phyloP scores from a whole-genome alignment of 495 filamentous ascomycete species.

The Echria macrotheca region DNA sequence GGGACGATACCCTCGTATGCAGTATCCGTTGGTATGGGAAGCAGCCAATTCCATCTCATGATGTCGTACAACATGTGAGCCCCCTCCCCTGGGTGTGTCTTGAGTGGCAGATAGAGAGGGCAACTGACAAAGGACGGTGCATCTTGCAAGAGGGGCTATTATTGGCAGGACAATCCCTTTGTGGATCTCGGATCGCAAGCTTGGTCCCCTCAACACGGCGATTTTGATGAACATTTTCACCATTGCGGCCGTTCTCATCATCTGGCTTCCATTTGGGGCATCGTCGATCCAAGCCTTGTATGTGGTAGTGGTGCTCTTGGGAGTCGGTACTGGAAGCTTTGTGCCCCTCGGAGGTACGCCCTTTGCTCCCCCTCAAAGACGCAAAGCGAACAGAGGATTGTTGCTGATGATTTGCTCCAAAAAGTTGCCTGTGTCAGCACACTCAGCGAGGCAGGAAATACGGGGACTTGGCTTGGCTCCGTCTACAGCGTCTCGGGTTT shows the following conservation, averaged over 20 bases:
- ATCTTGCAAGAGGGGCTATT: conserved; percentile 24
- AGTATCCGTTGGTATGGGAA: conserved; percentile 16
- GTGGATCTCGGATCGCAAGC: conserved; percentile 20
- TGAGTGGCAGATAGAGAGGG: no score
- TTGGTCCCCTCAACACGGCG: conserved; percentile 25
- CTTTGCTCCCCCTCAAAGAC: no score
- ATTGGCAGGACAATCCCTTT: conserved; percentile 23
- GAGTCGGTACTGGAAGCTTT: conserved; percentile 26
- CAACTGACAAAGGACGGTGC: no score
- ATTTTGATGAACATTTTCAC: conserved; percentile 25
- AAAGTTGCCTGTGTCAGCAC: conserved; percentile 26
- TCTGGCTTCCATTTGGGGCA: conserved; percentile 25
- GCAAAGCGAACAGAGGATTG: no score
- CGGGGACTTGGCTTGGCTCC: conserved; percentile 25
- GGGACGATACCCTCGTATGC: conserved; percentile 28
- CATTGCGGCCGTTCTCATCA: conserved; percentile 13
- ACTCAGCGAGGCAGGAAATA: conserved; percentile 17
- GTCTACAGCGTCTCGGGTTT: conserved; percentile 23
- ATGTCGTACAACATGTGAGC: conserved; percentile 32
- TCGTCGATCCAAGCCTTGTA: conserved; percentile 15
- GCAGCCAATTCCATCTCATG: conserved; percentile 26
- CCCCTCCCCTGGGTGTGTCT: no score
- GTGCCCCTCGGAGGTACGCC: conserved; percentile 25
- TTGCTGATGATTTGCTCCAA: not conserved
- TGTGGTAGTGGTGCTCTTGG: conserved; percentile 21